Percentiles rank a stretch among this genome's conserved stretches.
Evolutionary conservation across 345 rosid species (phyloP).

Genomic region (Triadica sebifera): DNA sequence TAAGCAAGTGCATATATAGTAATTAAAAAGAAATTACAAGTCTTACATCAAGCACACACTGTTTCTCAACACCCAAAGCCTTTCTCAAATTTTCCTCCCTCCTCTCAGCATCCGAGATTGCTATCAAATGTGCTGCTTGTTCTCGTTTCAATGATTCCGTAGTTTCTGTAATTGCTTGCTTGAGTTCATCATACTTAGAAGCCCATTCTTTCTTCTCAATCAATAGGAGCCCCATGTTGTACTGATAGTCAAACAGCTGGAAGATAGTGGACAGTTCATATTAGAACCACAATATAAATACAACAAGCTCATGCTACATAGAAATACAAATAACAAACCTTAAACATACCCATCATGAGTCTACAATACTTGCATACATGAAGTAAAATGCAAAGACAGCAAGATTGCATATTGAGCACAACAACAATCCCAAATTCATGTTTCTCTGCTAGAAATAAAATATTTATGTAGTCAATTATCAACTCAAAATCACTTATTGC

Average conservation of each 20-base stretch:
- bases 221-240: conserved; percentile 90
- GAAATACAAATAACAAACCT: not conserved
- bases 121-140: conserved; percentile 66
- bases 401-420: not conserved
- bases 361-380: not conserved
- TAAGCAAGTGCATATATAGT: not conserved
- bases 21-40: not conserved
- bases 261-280: conserved; percentile 14
- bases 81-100: conserved; percentile 79
- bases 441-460: not conserved
- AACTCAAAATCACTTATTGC: not conserved
- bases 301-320: not conserved
- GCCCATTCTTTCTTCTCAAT: conserved; percentile 90
- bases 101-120: conserved; percentile 71
- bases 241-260: conserved; percentile 92
- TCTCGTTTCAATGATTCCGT: conserved; percentile 68
- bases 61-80: conserved; percentile 91
- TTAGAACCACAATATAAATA: conserved; percentile 8
- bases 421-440: not conserved
- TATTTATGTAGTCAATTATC: not conserved
- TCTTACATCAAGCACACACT: conserved; percentile 85
- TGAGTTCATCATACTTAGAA: conserved; percentile 65
- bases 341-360: not conserved
- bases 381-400: not conserved
- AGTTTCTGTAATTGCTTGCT: conserved; percentile 48